These are phyloP conservation scores for Pseudogymnoascus sp. DNA, from an alignment of 2,329 filamentous ascomycete species.

Conservation along the genomic window DNA sequence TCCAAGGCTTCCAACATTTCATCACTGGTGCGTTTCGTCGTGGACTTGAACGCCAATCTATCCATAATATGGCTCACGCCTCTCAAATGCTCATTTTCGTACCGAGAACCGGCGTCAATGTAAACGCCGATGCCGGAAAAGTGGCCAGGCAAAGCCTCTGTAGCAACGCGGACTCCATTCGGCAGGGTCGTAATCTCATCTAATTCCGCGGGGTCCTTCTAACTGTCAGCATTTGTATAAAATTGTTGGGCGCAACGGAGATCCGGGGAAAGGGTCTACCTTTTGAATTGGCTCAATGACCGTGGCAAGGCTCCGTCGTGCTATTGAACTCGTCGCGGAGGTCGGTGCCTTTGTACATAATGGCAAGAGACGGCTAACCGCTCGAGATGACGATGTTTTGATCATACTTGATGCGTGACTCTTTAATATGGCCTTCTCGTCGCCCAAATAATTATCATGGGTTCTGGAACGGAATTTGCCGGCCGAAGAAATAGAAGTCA, in stretches of 20 bases:
- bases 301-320: slow-evolving; percentile 24
- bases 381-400: slow-evolving; percentile 22
- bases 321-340: slow-evolving; percentile 20
- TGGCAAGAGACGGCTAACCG: slow-evolving; percentile 18
- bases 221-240: slow-evolving; percentile 11
- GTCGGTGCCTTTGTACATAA: slow-evolving; percentile 14
- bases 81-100: slow-evolving; percentile 75
- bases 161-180: slow-evolving; percentile 91
- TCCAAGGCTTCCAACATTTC: slow-evolving; percentile 84
- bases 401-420: slow-evolving; percentile 21
- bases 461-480: background rate
- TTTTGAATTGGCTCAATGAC: slow-evolving; percentile 27
- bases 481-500: background rate
- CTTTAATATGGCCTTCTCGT: background rate
- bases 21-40: slow-evolving; percentile 61
- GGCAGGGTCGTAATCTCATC: slow-evolving; percentile 80
- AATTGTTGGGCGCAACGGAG: slow-evolving; percentile 5
- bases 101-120: slow-evolving; percentile 88
- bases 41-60: slow-evolving; percentile 88
- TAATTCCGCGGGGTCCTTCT: slow-evolving; percentile 72
- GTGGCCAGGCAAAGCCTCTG: slow-evolving; percentile 85
- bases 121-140: slow-evolving; percentile 95
- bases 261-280: slow-evolving; percentile 15
- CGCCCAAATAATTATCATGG: slow-evolving; percentile 7
- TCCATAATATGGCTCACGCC: slow-evolving; percentile 97